These are phyloP conservation scores for Neoboletus magnificus DNA, from an alignment of 768 basidiomycete genomes.

Conservation along the genomic window DNA sequence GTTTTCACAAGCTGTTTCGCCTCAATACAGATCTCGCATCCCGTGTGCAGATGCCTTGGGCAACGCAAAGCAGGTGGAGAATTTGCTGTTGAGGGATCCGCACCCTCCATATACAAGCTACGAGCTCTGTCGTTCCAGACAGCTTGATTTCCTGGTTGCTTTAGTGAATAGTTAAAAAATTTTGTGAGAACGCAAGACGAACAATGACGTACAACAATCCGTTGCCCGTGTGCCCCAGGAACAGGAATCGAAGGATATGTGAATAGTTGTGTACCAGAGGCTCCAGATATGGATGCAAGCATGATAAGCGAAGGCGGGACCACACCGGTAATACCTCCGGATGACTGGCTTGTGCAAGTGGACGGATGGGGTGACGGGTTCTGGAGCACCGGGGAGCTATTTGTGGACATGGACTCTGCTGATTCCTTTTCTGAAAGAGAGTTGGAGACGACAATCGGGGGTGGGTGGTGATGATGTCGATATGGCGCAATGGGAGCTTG, in stretches of 20 bases:
- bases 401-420: conserved; percentile 20
- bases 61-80: conserved; percentile 64
- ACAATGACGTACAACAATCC: conserved; percentile 11
- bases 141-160: conserved; percentile 21
- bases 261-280: conserved; percentile 5
- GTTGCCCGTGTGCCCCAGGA: conserved; percentile 7
- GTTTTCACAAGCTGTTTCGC: conserved; percentile 39
- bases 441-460: conserved; percentile 32
- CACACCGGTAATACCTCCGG: conserved; percentile 14
- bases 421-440: conserved; percentile 26
- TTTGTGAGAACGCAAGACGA: background rate
- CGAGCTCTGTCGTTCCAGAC: conserved; percentile 41
- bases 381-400: conserved; percentile 21
- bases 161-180: background rate
- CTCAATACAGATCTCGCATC: conserved; percentile 76
- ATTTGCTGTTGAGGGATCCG: conserved; percentile 59
- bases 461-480: conserved; percentile 34
- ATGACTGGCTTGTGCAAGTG: conserved; percentile 17
- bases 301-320: conserved; percentile 28
- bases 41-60: conserved; percentile 67
- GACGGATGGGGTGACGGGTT: conserved; percentile 26
- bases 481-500: conserved; percentile 48
- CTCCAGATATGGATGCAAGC: conserved; percentile 30
- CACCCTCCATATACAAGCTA: conserved; percentile 56
- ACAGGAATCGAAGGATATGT: conserved; percentile 4